Conservation (phyloP, 306 rosid species). For the Fragaria vesca region DNA sequence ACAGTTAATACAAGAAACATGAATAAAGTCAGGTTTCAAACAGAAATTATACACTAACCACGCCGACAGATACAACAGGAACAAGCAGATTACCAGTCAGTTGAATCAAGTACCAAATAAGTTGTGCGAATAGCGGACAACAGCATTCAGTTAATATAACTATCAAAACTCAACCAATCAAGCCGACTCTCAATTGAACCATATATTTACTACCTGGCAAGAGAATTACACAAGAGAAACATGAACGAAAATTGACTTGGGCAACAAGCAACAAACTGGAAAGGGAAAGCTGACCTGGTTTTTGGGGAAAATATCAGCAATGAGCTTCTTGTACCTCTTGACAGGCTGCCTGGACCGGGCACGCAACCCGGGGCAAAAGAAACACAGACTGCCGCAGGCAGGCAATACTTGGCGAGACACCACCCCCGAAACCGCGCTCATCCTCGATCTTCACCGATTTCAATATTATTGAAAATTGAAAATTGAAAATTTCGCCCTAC, state of each 20-base stretch:
- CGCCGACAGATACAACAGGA: background rate
- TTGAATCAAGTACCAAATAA: background rate
- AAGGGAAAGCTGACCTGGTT: conserved; percentile 46
- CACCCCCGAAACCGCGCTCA: conserved; percentile 73
- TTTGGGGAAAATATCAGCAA: conserved; percentile 89
- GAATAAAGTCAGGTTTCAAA: background rate
- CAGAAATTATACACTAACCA: background rate
- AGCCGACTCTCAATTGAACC: background rate
- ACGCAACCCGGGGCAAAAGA: conserved; percentile 87
- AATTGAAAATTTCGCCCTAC: no score
- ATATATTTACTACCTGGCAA: no score
- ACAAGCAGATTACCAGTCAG: background rate
- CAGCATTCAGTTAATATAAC: background rate
- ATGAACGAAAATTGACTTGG: background rate
- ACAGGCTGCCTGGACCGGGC: conserved; percentile 97
- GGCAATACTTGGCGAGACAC: conserved; percentile 92
- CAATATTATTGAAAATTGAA: no score
- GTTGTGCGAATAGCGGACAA: background rate
- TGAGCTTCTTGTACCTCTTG: conserved; percentile 98
- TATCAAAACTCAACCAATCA: background rate
- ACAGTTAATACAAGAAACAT: background rate
- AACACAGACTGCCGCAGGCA: conserved; percentile 81
- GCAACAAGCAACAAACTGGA: conserved; percentile 10
- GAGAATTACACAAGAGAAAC: background rate
- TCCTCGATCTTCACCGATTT: conserved; percentile 15